phyloP scores from a whole-genome alignment of 2,329 filamentous ascomycete genomes.

The Xylaria sp. region DNA sequence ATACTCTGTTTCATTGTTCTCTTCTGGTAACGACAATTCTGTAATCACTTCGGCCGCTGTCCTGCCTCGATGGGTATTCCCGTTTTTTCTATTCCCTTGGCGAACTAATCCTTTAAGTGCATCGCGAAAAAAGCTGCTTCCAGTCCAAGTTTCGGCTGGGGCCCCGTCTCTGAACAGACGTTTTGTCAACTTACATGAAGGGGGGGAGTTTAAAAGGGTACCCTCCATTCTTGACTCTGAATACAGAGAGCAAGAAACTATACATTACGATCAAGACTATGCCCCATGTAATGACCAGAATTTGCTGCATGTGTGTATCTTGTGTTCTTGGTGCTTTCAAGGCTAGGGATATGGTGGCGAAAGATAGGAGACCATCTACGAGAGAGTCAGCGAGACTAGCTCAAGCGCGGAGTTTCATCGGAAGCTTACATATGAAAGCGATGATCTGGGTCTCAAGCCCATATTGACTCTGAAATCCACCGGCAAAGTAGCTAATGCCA shows the following conservation, averaged over 20 bases:
- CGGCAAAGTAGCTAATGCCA: conserved; percentile 88
- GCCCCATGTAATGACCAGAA: conserved; percentile 84
- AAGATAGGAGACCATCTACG: conserved; percentile 76
- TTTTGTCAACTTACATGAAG: conserved; percentile 67
- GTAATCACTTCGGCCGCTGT: conserved; percentile 1
- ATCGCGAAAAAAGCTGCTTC: conserved; percentile 19
- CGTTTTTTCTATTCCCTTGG: conserved; percentile 22
- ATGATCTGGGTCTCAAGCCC: conserved; percentile 96
- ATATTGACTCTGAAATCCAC: conserved; percentile 92
- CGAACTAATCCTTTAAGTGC: conserved; percentile 19
- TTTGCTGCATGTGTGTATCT: conserved; percentile 80
- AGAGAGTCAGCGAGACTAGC: conserved; percentile 41
- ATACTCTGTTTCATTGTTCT: conserved; percentile 16
- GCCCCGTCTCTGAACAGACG: not conserved
- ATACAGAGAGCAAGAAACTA: conserved; percentile 93
- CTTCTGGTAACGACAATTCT: conserved; percentile 11
- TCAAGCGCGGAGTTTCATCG: conserved; percentile 15
- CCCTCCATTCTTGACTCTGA: conserved; percentile 92
- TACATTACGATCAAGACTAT: conserved; percentile 83
- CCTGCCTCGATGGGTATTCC: conserved; percentile 18
- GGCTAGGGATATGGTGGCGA: conserved; percentile 89
- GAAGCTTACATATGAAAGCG: conserved; percentile 87
- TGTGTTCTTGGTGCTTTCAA: conserved; percentile 91
- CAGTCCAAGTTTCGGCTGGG: not conserved
- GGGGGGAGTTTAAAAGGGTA: conserved; percentile 96